Base-by-base conservation (phyloP, 495 filamentous ascomycete species). In the Hypoxylon rickii region DNA sequence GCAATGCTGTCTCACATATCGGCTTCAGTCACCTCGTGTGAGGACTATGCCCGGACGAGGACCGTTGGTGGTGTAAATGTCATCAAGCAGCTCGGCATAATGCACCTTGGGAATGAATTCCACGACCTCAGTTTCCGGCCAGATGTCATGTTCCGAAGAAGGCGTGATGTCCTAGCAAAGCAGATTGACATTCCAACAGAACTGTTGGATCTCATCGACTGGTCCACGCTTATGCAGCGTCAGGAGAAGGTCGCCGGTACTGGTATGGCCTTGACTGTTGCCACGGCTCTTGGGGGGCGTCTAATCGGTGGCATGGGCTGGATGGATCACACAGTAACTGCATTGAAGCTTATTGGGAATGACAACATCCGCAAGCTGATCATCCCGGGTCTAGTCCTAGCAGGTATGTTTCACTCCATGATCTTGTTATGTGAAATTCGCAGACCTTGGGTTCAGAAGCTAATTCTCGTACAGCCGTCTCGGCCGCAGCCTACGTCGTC, bases 171-270 rank as follows among this genome's bases (percentile, higher is more conserved):
- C 4, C 72, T 96, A 15, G 95, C 88, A 6, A 81, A 89, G 54
- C 85, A 94, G 65, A 84, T 98, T 15, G 86, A 96, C 58, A 83
- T 94, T 13, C 84, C 96, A 44, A 85, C 94, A 15, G 92, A 97
- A 59, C 50, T 96, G 0, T 88, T 82, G 80, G 94, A 98, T 70
- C 96, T 98, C 76, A 90, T 97, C 68, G 95, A 98, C 69, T 75
- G 92, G 63, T 76, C 80, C 24, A 86, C 83, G 8, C 75, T 96
- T 7, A 85, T 94, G 77, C 90, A 97, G 63, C 79, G 84, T 40
- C 92, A 98, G 68, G 95, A 98, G 76, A 97, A 97, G 75, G 75
- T 94, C 33, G 92, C 90, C 11, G 90, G 91, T 31, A 91, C 91
- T 20, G 85, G 94, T 55, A 89, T 97, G 86, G 93, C 95, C 32